Conservation (phyloP, 83 land plant species). For the Thuja plicata region DNA sequence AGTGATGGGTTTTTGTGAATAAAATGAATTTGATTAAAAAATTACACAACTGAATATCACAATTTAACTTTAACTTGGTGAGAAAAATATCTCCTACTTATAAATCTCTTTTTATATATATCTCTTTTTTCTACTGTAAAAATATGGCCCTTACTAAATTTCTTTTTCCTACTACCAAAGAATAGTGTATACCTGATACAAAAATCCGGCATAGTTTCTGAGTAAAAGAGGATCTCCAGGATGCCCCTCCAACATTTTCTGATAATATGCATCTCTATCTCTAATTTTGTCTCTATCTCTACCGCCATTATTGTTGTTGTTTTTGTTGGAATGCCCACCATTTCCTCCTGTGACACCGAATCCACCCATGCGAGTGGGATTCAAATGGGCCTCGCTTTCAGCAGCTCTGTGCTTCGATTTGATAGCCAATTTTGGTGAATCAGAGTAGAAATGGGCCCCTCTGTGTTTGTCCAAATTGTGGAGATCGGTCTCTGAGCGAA, state of each 20-base stretch:
- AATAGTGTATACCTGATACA: slow-evolving; percentile 14
- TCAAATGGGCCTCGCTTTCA: background rate
- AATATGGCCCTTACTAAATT: no score
- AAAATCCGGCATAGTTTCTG: slow-evolving; percentile 23
- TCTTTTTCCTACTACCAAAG: no score
- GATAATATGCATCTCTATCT: slow-evolving; percentile 14
- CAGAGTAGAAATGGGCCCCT: background rate
- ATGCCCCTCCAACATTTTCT: slow-evolving; percentile 16
- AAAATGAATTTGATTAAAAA: no score
- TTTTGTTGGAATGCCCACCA: background rate
- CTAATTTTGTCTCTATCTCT: background rate
- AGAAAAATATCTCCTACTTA: no score
- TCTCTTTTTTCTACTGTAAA: no score
- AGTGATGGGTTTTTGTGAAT: no score
- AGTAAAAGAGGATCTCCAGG: slow-evolving; percentile 19
- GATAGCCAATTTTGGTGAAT: background rate
- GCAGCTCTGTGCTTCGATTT: background rate
- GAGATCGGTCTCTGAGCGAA: background rate
- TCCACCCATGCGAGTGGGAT: background rate
- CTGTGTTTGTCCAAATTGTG: background rate
- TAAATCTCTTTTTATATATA: no score
- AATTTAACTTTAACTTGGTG: no score
- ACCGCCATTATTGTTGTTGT: background rate
- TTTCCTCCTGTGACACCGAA: background rate
- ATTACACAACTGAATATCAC: no score